Conservation (phyloP, 139 green algal species). For the Zygnema cylindricum region DNA sequence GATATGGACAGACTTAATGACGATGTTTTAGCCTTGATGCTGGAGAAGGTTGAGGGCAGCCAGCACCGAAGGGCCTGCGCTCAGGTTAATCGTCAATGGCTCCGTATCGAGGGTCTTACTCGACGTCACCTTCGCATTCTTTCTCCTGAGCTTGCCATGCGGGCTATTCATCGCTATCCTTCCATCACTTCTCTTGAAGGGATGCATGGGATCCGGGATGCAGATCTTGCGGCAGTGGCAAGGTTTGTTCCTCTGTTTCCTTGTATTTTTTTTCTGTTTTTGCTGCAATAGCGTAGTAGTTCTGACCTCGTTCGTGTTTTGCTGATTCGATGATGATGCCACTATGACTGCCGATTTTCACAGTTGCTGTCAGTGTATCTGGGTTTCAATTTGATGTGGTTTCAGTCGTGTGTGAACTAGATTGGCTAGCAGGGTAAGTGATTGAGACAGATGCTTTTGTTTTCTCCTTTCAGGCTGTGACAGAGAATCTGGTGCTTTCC, state of each 20-base stretch:
- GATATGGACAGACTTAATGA: not conserved
- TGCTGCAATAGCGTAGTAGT: too few relatives aligned
- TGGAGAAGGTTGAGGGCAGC: not conserved
- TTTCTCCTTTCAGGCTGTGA: not conserved
- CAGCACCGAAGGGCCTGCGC: not conserved
- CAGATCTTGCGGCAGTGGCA: not conserved
- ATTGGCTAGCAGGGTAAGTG: too few relatives aligned
- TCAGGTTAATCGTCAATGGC: not conserved
- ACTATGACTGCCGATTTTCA: too few relatives aligned
- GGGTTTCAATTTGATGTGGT: too few relatives aligned
- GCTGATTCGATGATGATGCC: too few relatives aligned
- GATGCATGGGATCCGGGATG: not conserved
- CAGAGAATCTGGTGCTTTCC: not conserved
- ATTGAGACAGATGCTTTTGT: too few relatives aligned
- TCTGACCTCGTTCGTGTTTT: too few relatives aligned
- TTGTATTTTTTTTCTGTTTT: too few relatives aligned
- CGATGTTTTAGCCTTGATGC: not conserved
- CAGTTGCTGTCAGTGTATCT: too few relatives aligned
- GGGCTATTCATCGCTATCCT: not conserved
- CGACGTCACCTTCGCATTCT: not conserved
- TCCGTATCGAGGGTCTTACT: not conserved
- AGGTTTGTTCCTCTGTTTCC: not conserved
- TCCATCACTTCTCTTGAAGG: not conserved
- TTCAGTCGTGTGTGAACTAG: too few relatives aligned
- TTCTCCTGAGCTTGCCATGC: not conserved